phyloP scores from a whole-genome alignment of 306 rosid species.

The Myrica gale region DNA sequence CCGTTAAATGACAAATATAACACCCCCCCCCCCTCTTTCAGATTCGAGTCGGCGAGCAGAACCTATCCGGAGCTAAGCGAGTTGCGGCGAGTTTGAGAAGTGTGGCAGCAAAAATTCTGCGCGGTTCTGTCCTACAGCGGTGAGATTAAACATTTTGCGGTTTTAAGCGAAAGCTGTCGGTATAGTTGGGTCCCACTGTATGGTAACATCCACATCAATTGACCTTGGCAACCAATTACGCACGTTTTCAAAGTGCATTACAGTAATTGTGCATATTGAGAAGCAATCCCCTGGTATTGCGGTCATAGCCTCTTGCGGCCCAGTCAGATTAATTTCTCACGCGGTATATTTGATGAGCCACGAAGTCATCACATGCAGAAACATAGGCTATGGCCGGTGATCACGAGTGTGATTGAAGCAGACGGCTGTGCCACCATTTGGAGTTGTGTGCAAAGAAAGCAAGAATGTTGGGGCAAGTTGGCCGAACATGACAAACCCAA shows the following conservation, averaged over 20 bases:
- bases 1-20: not conserved
- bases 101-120: not conserved
- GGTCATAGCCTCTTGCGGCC: not conserved
- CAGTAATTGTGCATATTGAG: not conserved
- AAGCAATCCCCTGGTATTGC: not conserved
- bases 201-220: not conserved
- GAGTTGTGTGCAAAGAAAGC: too few species aligned
- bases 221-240: not conserved
- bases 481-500: too few species aligned
- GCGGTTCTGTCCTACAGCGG: not conserved
- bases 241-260: not conserved
- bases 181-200: not conserved
- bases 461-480: too few species aligned
- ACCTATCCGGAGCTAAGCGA: constrained; percentile 39
- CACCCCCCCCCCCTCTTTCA: not conserved
- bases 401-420: too few species aligned
- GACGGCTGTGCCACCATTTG: not conserved
- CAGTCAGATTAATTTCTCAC: too few species aligned
- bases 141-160: not conserved
- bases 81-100: constrained; percentile 14
- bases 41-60: constrained; percentile 1
- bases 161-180: not conserved
- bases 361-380: too few species aligned
- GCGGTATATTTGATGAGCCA: too few species aligned
- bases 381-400: too few species aligned